A percentile compares a stretch with the other conserved stretches of the same genome.
Conservation (phyloP, 1,284 basidiomycete genomes). For the Boletus hoseneyae region DNA sequence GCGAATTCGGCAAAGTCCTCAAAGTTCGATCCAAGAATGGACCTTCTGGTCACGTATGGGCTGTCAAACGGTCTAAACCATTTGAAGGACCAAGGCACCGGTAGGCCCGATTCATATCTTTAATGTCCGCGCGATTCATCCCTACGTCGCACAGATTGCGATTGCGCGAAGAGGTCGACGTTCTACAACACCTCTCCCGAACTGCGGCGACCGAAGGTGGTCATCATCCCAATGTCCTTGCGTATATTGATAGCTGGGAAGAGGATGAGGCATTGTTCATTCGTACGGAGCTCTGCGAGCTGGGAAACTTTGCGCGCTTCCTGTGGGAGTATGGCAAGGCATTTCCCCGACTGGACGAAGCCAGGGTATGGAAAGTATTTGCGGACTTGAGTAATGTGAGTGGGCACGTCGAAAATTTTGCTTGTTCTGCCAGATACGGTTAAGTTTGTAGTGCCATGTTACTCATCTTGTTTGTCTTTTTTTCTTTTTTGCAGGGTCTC, state of each 20-base stretch:
- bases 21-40: constrained; percentile 77
- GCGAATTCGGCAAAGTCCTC: constrained; percentile 93
- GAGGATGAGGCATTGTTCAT: constrained; percentile 89
- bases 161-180: constrained; percentile 93
- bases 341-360: constrained; percentile 87
- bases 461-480: constrained; percentile 11
- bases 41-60: constrained; percentile 58
- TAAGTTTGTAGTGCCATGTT: constrained; percentile 2
- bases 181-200: constrained; percentile 76
- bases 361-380: constrained; percentile 95
- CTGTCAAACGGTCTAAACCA: constrained; percentile 93
- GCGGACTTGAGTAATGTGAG: constrained; percentile 86
- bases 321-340: constrained; percentile 88
- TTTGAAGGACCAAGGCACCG: constrained; percentile 91
- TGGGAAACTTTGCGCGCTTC: constrained; percentile 90
- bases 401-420: constrained; percentile 19
- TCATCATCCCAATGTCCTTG: constrained; percentile 77
- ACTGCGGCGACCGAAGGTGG: constrained; percentile 34
- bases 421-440: constrained; percentile 16
- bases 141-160: constrained; percentile 56
- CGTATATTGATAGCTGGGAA: constrained; percentile 97
- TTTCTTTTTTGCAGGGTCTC: constrained; percentile 60
- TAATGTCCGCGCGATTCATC: constrained; percentile 14
- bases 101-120: constrained; percentile 38
- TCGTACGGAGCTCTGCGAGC: constrained; percentile 92